phyloP scores from a whole-genome alignment of 129 eudicot species.

The sunflower (Helianthus annuus) region DNA sequence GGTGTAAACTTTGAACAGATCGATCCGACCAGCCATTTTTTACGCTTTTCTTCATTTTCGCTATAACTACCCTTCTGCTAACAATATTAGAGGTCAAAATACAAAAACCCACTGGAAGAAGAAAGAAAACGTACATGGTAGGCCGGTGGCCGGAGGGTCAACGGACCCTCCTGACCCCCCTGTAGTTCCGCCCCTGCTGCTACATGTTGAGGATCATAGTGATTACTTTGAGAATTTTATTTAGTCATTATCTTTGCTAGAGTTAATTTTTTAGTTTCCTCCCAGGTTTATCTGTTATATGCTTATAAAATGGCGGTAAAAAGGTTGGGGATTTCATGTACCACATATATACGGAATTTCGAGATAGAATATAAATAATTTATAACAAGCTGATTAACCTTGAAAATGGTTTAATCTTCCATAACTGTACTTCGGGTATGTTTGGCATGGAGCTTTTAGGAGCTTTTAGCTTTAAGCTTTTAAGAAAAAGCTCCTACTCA shows the following conservation, averaged over 20 bases:
- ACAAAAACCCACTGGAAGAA: no score
- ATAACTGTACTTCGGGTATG: neutral
- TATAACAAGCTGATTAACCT: neutral
- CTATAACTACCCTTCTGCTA: no score
- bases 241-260: neutral
- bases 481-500: no score
- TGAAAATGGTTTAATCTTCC: neutral
- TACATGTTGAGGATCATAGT: conserved; percentile 21
- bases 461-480: no score
- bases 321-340: neutral
- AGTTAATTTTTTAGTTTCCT: neutral
- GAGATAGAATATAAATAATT: neutral
- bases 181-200: neutral
- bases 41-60: no score
- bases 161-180: no score
- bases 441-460: no score
- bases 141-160: no score
- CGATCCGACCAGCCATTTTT: no score
- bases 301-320: neutral
- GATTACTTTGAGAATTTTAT: neutral
- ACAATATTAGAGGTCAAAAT: no score
- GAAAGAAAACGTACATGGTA: no score
- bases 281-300: neutral
- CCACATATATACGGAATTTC: neutral
- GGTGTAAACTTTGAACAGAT: no score